A percentile compares a stretch with the other conserved stretches of the same genome.
Conservation (phyloP, 139 green algal genomes). For the Chlamydomonas asymmetrica region DNA sequence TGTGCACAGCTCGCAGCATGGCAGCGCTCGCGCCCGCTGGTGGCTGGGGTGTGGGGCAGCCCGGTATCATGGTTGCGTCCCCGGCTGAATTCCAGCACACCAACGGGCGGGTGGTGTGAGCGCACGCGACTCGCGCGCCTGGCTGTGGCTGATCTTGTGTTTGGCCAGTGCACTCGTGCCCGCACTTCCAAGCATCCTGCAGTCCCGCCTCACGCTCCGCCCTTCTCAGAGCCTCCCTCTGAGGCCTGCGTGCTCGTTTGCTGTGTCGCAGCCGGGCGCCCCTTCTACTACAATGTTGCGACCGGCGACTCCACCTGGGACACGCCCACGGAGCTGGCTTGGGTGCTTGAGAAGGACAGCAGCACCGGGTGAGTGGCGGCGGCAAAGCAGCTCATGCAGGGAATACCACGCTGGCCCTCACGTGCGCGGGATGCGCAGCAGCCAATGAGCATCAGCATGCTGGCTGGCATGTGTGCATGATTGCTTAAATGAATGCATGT, state of each 20-base stretch:
- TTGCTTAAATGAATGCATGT: neutral
- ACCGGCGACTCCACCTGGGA: conserved; percentile 38
- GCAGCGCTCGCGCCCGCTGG: neutral
- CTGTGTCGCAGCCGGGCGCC: neutral
- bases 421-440: neutral
- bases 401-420: neutral
- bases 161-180: no score
- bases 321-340: conserved; percentile 30
- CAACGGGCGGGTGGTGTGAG: no score
- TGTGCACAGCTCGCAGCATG: neutral
- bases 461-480: neutral
- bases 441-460: neutral
- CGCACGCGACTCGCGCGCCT: neutral
- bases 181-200: neutral
- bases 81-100: neutral
- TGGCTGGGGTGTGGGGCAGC: no score
- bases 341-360: conserved; percentile 17
- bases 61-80: neutral
- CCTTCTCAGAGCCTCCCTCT: no score
- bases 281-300: conserved; percentile 39
- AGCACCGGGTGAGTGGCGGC: neutral
- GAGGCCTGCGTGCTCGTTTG: neutral
- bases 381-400: neutral
- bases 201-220: neutral
- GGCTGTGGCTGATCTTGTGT: neutral